Base-by-base conservation (phyloP, 2,329 filamentous ascomycete species). In the Nemania sp. region DNA sequence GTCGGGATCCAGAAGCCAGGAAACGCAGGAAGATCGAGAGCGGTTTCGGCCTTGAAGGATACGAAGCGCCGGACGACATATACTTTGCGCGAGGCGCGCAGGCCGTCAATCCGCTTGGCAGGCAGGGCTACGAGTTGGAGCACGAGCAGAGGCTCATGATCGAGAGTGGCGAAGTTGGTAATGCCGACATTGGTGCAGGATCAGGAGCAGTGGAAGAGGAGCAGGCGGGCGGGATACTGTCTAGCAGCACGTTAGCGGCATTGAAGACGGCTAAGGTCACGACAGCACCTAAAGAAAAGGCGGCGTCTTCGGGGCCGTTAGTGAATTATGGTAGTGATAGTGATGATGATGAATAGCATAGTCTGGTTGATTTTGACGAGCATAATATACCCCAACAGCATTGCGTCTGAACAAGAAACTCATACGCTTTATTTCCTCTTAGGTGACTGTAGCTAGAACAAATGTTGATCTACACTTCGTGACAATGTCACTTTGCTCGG, bases 281-380 rank as follows among this genome's bases (percentile, higher is more conserved):
- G 7, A 76, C 84, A 44, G 76, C 81, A 36, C 76, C 78, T 26
- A 83, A 81, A 67, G 72, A 77, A 20, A 79, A 84, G 47, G 72
- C 80, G 8, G 73, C 80, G 23, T 61, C 83, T 23, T 72, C 81
- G 15, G 90, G 90, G 1, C 89, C 91, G 6, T 74, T 97, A 61
- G 94, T 97, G 17, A 89, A 82, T 22, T 99, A 99, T 67, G 91
- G 86, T 51, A 97, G 90, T 70, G 91, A 96, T 72, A 89, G 91
- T 68, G 92, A 96, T 56, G 88, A 78, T 51, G 64, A 64, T 54
- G 66, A 65, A 43, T 58, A 56, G 40, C 3, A 42, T 24, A 52
- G 15, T 31, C 23, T 31, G 24, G 5, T 19, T 43, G 30, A 45
- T 36, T 37, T 33, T 22, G 39, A 28, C 17, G 14, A 48, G 19